Percentiles rank a stretch among this genome's conserved stretches.
Evolutionary conservation across 2,329 filamentous ascomycete species (phyloP).

Genomic region (Cercospora beticola): DNA sequence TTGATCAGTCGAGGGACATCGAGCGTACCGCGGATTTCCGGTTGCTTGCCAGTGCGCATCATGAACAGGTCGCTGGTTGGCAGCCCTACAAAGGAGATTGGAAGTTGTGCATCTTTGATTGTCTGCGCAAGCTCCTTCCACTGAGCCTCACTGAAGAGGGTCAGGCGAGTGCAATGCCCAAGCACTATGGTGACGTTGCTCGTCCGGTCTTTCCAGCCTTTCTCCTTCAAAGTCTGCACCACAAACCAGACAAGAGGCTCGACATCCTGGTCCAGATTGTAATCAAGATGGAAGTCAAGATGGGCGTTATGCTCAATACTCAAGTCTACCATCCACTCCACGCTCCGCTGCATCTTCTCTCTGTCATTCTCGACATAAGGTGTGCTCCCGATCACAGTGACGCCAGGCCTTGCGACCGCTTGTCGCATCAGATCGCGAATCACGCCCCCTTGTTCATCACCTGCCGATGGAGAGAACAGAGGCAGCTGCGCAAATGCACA

Average conservation of each 20-base stretch:
- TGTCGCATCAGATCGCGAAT: conserved; percentile 54
- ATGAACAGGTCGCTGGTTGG: conserved; percentile 72
- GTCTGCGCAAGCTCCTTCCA: conserved; percentile 51
- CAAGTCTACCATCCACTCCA: conserved; percentile 61
- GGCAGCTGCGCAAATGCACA: conserved; percentile 71
- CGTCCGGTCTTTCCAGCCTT: conserved; percentile 51
- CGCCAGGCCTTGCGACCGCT: conserved; percentile 44
- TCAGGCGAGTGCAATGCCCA: conserved; percentile 68
- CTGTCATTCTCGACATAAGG: conserved; percentile 65
- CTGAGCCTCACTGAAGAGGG: conserved; percentile 52
- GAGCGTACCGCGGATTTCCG: conserved; percentile 57
- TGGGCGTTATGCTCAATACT: conserved; percentile 55
- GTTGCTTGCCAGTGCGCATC: conserved; percentile 53
- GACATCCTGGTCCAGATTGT: conserved; percentile 57
- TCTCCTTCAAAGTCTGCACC: conserved; percentile 51
- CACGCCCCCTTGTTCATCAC: conserved; percentile 43
- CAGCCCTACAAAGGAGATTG: conserved; percentile 66
- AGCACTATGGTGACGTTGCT: conserved; percentile 55
- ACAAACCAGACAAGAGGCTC: conserved; percentile 57
- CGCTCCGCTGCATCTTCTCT: conserved; percentile 55
- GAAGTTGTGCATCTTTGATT: conserved; percentile 53
- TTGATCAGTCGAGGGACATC: conserved; percentile 61
- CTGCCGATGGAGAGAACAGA: conserved; percentile 55
- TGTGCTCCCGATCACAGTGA: conserved; percentile 65
- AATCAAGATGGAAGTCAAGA: conserved; percentile 71